phyloP scores from a whole-genome alignment of 2,329 filamentous ascomycete genomes.

The Aspergillus pseudoglaucus region DNA sequence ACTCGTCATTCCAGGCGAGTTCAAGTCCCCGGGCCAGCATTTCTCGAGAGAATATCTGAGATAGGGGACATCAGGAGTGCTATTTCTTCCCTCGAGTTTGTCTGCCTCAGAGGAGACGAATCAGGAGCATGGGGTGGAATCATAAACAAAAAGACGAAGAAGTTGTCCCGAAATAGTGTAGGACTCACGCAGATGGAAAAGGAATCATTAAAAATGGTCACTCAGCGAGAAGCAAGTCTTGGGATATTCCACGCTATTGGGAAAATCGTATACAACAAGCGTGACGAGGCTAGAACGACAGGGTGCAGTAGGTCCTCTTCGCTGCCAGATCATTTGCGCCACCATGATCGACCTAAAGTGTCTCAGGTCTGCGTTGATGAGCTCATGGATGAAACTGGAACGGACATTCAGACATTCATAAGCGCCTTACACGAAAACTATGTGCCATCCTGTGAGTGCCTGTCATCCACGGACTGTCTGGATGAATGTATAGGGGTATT shows the following conservation, averaged over 20 bases:
- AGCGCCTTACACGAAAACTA: slow-evolving; percentile 94
- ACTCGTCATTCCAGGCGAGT: slow-evolving; percentile 68
- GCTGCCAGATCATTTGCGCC: slow-evolving; percentile 55
- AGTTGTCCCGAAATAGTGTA: slow-evolving; percentile 40
- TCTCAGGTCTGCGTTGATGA: slow-evolving; percentile 64
- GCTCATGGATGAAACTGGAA: slow-evolving; percentile 88
- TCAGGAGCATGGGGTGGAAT: slow-evolving; percentile 68
- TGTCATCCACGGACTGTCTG: slow-evolving; percentile 67
- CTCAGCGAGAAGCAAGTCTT: slow-evolving; percentile 79
- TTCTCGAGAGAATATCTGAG: slow-evolving; percentile 73
- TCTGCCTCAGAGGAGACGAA: slow-evolving; percentile 77
- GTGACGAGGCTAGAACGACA: slow-evolving; percentile 48
- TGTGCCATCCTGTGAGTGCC: slow-evolving; percentile 65
- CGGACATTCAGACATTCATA: slow-evolving; percentile 84
- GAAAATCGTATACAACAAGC: slow-evolving; percentile 94
- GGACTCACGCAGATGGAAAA: slow-evolving; percentile 67
- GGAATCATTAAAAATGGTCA: slow-evolving; percentile 72
- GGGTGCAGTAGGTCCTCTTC: slow-evolving; percentile 42
- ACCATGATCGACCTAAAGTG: slow-evolving; percentile 53
- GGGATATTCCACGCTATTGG: slow-evolving; percentile 96
- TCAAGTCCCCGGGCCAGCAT: slow-evolving; percentile 68
- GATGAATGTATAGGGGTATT: slow-evolving; percentile 80
- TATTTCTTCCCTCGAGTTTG: slow-evolving; percentile 84
- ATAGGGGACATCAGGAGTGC: slow-evolving; percentile 89
- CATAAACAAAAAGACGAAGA: slow-evolving; percentile 62